Evolutionary conservation across 2,329 filamentous ascomycete genomes (phyloP), one percentile per base, ranked within the genome.

Genomic region (Fusarium mangiferae): DNA sequence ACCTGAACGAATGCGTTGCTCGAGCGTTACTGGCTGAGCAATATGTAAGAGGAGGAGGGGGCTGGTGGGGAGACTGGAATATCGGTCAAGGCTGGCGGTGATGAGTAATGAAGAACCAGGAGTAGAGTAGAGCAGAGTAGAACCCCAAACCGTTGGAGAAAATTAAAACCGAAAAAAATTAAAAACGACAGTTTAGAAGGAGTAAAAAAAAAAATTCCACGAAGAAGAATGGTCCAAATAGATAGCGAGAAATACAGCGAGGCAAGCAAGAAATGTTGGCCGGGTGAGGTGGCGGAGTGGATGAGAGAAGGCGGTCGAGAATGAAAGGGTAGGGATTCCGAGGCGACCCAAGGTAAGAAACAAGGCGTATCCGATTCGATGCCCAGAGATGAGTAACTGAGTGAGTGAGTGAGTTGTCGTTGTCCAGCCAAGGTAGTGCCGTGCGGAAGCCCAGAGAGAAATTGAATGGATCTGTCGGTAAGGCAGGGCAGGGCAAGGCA

Each of bases 271-370:
- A 55, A 71, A 71, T 64, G 64, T 55, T 70, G 66, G 55, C 44
- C 35, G 45, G 68, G 69, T 58, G 54, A 70, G 61, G 69, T 75
- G 73, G 69, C 64, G 72, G 72, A 75, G 72, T 75, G 66, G 65
- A 62, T 61, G 69, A 75, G 65, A 75, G 73, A 75, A 75, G 69
- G 72, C 72, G 73, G 73, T 75, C 66, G 73, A 74, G 71, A 70
- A 67, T 56, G 39, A 73, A 67, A 57, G 41, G 66, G 67, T 72
- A 74, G 59, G 66, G 68, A 61, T 75, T 51, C 62, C 58, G 68
- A 75, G 60, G 62, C 60, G 57, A 74, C 52, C 51, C 52, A 67
- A 72, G 46, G 72, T 30, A 55, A 69, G 46, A 62, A 74, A 41
- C 63, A 72, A 74, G 67, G 71, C 57, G 72, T 65, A 67, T 62